Evolutionary conservation across 2,329 filamentous ascomycete species (phyloP).

Genomic region (Cytospora piceicola): DNA sequence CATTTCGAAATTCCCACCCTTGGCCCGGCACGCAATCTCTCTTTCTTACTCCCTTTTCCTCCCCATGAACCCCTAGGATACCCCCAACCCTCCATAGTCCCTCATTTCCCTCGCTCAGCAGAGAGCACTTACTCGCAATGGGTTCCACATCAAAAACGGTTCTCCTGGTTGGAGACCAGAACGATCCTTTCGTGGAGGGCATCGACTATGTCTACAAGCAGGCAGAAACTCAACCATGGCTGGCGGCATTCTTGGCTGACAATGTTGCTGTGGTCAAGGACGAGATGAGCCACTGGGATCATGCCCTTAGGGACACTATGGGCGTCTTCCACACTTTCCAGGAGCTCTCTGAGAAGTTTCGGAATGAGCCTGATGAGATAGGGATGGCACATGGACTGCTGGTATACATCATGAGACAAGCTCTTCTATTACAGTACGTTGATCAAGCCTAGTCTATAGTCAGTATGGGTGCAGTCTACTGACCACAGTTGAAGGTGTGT

Average conservation of each 20-base stretch:
- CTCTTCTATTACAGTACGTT: constrained; percentile 18
- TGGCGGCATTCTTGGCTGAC: constrained; percentile 22
- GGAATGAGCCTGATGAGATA: constrained; percentile 20
- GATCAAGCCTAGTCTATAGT: background rate
- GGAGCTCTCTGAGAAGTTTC: constrained; percentile 24
- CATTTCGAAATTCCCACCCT: background rate
- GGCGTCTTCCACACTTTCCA: constrained; percentile 27
- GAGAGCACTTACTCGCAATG: constrained; percentile 14
- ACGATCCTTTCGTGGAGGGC: constrained; percentile 23
- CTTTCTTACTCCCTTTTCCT: background rate
- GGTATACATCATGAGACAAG: constrained; percentile 27
- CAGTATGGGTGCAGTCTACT: background rate
- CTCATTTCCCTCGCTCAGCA: constrained; percentile 12
- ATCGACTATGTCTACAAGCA: constrained; percentile 28
- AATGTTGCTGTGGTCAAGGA: constrained; percentile 26
- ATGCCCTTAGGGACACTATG: constrained; percentile 20
- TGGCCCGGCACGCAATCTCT: constrained; percentile 11
- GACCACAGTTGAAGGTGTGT: constrained; percentile 5
- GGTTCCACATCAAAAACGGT: constrained; percentile 26
- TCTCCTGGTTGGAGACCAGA: constrained; percentile 26
- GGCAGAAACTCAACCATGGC: constrained; percentile 23
- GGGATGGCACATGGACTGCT: constrained; percentile 25
- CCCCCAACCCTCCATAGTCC: constrained; percentile 15
- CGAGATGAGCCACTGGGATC: constrained; percentile 27
- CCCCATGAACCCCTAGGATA: constrained; percentile 10